phyloP scores from a whole-genome alignment of 768 basidiomycete species.

The Holtermannia corniformis region DNA sequence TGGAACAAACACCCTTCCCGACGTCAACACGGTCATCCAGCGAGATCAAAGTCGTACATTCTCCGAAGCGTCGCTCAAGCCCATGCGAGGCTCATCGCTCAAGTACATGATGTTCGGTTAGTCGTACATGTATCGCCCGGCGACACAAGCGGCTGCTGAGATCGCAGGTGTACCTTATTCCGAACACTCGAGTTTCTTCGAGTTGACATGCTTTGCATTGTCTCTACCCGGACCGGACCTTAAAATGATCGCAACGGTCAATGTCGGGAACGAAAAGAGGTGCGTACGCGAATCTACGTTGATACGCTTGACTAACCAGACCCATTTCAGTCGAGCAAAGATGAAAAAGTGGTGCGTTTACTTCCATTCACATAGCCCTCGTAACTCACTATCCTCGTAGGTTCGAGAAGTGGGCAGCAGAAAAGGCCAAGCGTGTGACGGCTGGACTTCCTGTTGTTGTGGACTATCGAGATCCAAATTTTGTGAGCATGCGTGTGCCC shows the following conservation, averaged over 20 bases:
- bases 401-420: constrained; percentile 80
- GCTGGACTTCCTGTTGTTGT: constrained; percentile 35
- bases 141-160: constrained; percentile 12
- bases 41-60: constrained; percentile 59
- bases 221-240: constrained; percentile 61
- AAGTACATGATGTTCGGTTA: constrained; percentile 67
- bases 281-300: constrained; percentile 4
- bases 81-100: constrained; percentile 61
- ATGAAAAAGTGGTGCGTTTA: constrained; percentile 56
- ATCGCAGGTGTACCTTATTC: constrained; percentile 59
- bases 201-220: constrained; percentile 88
- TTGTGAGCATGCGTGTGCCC: constrained; percentile 21
- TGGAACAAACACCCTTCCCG: constrained; percentile 55
- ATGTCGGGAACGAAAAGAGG: constrained; percentile 41
- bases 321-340: constrained; percentile 52
- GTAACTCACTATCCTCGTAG: constrained; percentile 30
- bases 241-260: constrained; percentile 83
- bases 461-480: constrained; percentile 38
- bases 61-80: constrained; percentile 58
- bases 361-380: background rate
- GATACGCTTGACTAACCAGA: background rate
- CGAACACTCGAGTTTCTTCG: constrained; percentile 92
- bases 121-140: constrained; percentile 38
- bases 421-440: constrained; percentile 54
- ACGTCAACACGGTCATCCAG: constrained; percentile 61